phyloP scores from a whole-genome alignment of 768 basidiomycete species.

The Collybia sordida region DNA sequence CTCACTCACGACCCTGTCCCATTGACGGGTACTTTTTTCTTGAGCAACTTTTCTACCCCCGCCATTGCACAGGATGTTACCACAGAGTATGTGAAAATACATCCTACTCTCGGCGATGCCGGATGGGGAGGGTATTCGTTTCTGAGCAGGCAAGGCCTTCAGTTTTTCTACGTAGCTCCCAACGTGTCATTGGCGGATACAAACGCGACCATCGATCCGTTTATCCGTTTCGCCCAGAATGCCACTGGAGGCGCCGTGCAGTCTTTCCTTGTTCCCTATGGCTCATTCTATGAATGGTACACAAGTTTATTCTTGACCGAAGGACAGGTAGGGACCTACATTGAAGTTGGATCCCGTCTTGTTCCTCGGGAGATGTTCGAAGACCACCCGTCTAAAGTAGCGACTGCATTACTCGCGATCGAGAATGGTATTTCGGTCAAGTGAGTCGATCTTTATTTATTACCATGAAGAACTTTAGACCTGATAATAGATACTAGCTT shows the following conservation, averaged over 20 bases:
- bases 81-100: constrained; percentile 4
- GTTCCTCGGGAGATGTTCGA: constrained; percentile 26
- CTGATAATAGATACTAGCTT: neutral
- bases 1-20: neutral
- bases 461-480: neutral
- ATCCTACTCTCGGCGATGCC: constrained; percentile 1
- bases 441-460: constrained; percentile 11
- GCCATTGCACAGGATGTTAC: constrained; percentile 1
- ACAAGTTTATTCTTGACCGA: neutral
- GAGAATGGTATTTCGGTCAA: constrained; percentile 16
- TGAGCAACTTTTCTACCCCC: constrained; percentile 1
- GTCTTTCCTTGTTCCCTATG: neutral
- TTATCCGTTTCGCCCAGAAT: constrained; percentile 2
- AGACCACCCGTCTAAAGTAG: constrained; percentile 21
- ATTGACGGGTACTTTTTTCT: neutral
- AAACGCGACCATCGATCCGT: constrained; percentile 1
- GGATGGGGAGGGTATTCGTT: constrained; percentile 1
- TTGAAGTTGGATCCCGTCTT: constrained; percentile 32
- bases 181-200: constrained; percentile 4
- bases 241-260: neutral
- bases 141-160: neutral
- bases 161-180: neutral
- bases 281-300: constrained; percentile 14
- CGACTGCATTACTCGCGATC: constrained; percentile 20
- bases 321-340: constrained; percentile 18